These are phyloP conservation scores for Auriscalpium vulgare DNA, from an alignment of 768 basidiomycete genomes.

Conservation along the genomic window DNA sequence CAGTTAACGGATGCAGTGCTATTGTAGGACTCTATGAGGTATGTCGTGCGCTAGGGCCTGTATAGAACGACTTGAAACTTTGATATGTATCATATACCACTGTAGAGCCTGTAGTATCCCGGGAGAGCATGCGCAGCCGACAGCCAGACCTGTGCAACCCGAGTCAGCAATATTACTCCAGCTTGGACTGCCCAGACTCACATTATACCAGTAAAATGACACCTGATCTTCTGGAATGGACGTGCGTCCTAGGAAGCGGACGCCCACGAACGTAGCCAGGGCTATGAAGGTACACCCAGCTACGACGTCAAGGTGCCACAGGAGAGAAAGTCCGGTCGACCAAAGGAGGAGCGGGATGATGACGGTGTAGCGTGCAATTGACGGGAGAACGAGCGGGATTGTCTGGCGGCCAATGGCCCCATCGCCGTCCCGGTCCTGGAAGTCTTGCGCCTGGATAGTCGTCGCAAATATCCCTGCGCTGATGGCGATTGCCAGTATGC, in stretches of 20 bases:
- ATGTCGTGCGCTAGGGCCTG: too few species aligned
- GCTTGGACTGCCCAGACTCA: neutral
- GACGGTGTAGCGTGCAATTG: conserved; percentile 22
- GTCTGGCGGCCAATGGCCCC: conserved; percentile 30
- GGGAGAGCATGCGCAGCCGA: conserved; percentile 10
- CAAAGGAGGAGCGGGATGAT: conserved; percentile 29
- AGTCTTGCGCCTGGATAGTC: conserved; percentile 44
- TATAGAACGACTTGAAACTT: too few species aligned
- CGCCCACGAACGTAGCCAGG: conserved; percentile 26
- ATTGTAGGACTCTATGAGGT: too few species aligned
- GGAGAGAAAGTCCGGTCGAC: conserved; percentile 25
- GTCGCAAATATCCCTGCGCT: conserved; percentile 34
- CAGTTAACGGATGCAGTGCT: too few species aligned
- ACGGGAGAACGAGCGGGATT: conserved; percentile 37
- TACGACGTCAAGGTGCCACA: conserved; percentile 29
- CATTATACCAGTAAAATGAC: conserved; percentile 18
- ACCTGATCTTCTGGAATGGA: conserved; percentile 10
- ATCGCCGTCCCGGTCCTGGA: conserved; percentile 39
- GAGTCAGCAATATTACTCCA: neutral
- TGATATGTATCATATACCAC: neutral
- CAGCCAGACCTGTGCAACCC: conserved; percentile 10
- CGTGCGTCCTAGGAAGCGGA: conserved; percentile 6
- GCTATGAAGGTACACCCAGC: conserved; percentile 21
- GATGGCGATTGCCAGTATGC: conserved; percentile 25
- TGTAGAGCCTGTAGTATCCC: conserved; percentile 8